Conservation (phyloP, 495 filamentous ascomycete genomes). For the Neurospora tetraspora region DNA sequence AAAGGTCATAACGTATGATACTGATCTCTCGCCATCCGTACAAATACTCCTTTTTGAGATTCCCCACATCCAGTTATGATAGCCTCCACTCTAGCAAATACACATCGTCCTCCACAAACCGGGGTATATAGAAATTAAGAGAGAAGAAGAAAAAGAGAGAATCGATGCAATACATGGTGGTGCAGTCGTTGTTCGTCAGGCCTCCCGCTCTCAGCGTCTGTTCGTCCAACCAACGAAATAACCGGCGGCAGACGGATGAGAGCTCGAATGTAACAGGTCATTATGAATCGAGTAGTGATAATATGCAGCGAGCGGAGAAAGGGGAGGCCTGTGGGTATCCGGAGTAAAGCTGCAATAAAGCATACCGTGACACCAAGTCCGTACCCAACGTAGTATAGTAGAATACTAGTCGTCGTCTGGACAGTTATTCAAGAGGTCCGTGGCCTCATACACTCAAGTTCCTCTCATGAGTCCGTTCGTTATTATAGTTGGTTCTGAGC, state of each 20-base stretch:
- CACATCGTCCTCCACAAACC: not conserved
- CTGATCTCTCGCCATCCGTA: not conserved
- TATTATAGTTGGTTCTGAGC: slow-evolving; percentile 19
- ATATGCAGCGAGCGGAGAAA: not conserved
- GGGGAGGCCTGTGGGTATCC: slow-evolving; percentile 1
- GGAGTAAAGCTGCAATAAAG: slow-evolving; percentile 5
- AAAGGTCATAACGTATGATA: not conserved
- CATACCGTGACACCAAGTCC: slow-evolving; percentile 24
- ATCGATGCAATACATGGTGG: not conserved
- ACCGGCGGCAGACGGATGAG: not conserved
- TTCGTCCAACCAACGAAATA: not conserved
- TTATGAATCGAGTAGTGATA: not conserved
- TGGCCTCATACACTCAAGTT: slow-evolving; percentile 15
- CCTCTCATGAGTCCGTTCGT: slow-evolving; percentile 18
- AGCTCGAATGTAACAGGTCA: not conserved
- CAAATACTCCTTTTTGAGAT: not conserved
- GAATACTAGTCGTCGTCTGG: slow-evolving; percentile 17
- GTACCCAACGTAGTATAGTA: slow-evolving; percentile 30
- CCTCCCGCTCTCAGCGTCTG: not conserved
- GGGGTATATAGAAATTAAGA: not conserved
- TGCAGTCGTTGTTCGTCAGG: not conserved
- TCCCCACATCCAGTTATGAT: not conserved
- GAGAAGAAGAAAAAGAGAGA: not conserved
- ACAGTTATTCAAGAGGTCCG: slow-evolving; percentile 20
- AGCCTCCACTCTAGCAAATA: not conserved